Evolutionary conservation across 2,329 filamentous ascomycete species (phyloP).

Genomic region (Fusarium irregulare): DNA sequence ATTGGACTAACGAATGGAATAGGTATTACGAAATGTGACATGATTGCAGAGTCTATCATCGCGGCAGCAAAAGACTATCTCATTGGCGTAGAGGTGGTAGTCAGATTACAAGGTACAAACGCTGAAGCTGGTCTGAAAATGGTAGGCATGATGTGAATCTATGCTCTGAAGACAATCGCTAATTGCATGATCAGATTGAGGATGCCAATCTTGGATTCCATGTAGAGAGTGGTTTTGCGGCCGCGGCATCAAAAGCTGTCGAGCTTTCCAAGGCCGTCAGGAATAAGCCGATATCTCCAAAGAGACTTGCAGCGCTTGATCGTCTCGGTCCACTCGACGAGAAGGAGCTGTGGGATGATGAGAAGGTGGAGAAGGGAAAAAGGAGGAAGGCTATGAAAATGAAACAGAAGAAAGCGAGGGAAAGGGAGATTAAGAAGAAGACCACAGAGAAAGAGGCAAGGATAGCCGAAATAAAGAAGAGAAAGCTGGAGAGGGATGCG

Average conservation of each 20-base stretch:
- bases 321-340: background rate
- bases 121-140: constrained; percentile 54
- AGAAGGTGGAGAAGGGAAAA: background rate
- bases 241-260: constrained; percentile 51
- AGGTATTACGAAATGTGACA: constrained; percentile 62
- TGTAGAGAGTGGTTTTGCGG: constrained; percentile 55
- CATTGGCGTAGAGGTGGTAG: constrained; percentile 45
- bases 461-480: background rate
- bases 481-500: background rate
- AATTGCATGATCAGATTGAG: constrained; percentile 45
- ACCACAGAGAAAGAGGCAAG: background rate
- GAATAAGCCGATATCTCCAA: background rate
- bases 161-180: background rate
- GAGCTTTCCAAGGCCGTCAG: constrained; percentile 42
- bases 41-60: constrained; percentile 63
- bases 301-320: background rate
- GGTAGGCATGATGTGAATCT: constrained; percentile 41
- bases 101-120: constrained; percentile 61
- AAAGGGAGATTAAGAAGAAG: background rate
- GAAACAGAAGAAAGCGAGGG: background rate
- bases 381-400: background rate
- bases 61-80: constrained; percentile 51
- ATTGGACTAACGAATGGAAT: background rate
- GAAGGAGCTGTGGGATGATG: background rate
- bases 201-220: constrained; percentile 51